Base-by-base conservation (phyloP, 208 protist species). In the Leishmania arabica region DNA sequence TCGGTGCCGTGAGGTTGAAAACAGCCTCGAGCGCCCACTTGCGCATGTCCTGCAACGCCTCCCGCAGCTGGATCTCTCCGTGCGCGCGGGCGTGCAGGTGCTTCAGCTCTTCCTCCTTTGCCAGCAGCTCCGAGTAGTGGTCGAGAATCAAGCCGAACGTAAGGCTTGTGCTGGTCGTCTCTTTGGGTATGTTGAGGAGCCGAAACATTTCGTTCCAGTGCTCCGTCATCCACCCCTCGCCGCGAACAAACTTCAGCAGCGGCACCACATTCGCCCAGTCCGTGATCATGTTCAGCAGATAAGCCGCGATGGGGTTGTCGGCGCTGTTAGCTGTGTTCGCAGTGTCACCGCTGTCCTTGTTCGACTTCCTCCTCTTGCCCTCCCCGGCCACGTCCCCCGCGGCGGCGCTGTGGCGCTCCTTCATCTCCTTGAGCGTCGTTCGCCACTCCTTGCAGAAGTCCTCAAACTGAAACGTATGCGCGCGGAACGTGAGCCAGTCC, bases 191-290 rank as follows among this genome's bases (percentile, higher is more conserved):
- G 53, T 87, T 86, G 40, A 99, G 82, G 45, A 99, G 73, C 15
- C 90, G 81, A 83, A 99, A 99, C 79, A 99, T 88, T 77, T 95
- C 89, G 66, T 88, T 92, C 98, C 99, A 99, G 91, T 99, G 99
- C 77, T 99, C 98, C 60, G 91, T 90, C 92, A 98, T 98, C 90
- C 98, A 99, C 3, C 90, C 93, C 19, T 99, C 98, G 40, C 98
- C 99, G 62, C 95, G 92, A 19, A 99, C 90, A 68, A 96, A 98
- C 79, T 97, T 96, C 53, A 99, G 84, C 37, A 96, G 65, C 17
- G 96, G 96, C 49, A 93, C 73, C 64, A 96, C 85, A 21, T 92
- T 81, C 0, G 72, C 77, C 89, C 95, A 98, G 70, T 88, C 88
- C 54, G 89, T 70, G 51, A 99, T 73, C 75, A 98, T 78, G 40